A percentile compares a stretch with the other conserved stretches of the same genome.
phyloP scores from a whole-genome alignment of 78 protist species.

The Dictyostelium citrinum region DNA sequence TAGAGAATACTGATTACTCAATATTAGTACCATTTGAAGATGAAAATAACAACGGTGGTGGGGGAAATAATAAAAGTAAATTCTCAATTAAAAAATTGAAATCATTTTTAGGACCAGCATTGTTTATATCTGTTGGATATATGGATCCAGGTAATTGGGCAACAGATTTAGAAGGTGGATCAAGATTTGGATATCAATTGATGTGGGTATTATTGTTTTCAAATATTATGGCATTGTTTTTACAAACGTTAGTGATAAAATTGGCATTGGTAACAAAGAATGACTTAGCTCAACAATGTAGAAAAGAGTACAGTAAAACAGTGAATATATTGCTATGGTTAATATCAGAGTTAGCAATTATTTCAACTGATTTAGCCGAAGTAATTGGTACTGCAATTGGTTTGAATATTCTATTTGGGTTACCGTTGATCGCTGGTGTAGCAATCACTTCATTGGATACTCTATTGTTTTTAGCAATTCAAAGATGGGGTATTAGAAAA shows the following conservation, averaged over 20 bases:
- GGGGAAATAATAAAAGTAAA: not conserved
- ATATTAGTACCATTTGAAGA: slow-evolving; percentile 10
- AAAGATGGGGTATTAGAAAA: slow-evolving; percentile 69
- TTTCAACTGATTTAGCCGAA: slow-evolving; percentile 84
- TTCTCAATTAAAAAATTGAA: slow-evolving; percentile 33
- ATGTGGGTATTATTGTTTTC: slow-evolving; percentile 86
- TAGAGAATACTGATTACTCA: slow-evolving; percentile 20
- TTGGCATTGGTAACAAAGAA: slow-evolving; percentile 87
- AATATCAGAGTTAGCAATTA: slow-evolving; percentile 85
- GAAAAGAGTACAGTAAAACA: slow-evolving; percentile 33
- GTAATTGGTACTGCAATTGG: slow-evolving; percentile 88
- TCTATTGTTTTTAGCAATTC: slow-evolving; percentile 71
- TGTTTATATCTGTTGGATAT: slow-evolving; percentile 43
- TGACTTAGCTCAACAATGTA: slow-evolving; percentile 82
- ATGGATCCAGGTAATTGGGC: slow-evolving; percentile 76
- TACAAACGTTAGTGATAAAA: slow-evolving; percentile 79
- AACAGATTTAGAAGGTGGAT: slow-evolving; percentile 58
- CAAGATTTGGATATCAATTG: slow-evolving; percentile 76
- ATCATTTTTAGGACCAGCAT: slow-evolving; percentile 37
- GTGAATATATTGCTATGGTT: slow-evolving; percentile 76
- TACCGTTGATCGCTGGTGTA: slow-evolving; percentile 83
- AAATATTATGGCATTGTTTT: slow-evolving; percentile 78
- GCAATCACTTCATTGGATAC: slow-evolving; percentile 83
- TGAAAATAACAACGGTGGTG: not conserved
- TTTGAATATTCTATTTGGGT: slow-evolving; percentile 47